Conservation (phyloP, 345 rosid species). For the Salix dunnii region DNA sequence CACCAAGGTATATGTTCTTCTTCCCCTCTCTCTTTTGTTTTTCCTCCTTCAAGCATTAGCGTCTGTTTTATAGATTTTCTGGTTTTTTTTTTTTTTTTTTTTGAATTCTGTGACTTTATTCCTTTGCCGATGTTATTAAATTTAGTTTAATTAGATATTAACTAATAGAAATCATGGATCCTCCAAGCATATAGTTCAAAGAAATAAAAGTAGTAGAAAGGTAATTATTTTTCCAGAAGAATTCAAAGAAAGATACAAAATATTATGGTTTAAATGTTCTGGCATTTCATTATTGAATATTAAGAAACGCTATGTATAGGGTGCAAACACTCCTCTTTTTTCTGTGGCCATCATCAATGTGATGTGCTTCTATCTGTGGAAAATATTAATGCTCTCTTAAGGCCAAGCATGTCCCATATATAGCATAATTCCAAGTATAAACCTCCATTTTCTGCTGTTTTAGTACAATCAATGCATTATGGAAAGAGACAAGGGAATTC, state of each 20-base stretch:
- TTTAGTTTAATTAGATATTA: too few species aligned
- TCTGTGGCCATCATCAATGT: neutral
- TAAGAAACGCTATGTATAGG: too few species aligned
- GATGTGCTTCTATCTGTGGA: neutral
- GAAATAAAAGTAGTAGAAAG: too few species aligned
- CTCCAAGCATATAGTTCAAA: too few species aligned
- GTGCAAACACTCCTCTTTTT: too few species aligned
- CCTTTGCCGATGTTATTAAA: neutral
- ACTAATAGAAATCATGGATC: too few species aligned
- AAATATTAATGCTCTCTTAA: neutral
- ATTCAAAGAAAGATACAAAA: too few species aligned
- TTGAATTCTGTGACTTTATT: neutral
- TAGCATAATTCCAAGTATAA: conserved; percentile 12
- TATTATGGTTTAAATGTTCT: too few species aligned
- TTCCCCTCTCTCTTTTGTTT: neutral
- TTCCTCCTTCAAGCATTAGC: neutral
- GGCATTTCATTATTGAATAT: too few species aligned
- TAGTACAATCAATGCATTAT: neutral
- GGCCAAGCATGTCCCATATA: neutral
- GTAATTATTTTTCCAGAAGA: too few species aligned
- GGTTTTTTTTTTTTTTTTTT: neutral
- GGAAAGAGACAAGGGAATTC: neutral
- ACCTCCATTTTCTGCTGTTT: neutral
- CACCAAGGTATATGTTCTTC: conserved; percentile 51
- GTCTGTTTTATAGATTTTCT: neutral